Evolutionary conservation across 352 stramenopile species (phyloP).

Genomic region (Aphanomyces stellatus): DNA sequence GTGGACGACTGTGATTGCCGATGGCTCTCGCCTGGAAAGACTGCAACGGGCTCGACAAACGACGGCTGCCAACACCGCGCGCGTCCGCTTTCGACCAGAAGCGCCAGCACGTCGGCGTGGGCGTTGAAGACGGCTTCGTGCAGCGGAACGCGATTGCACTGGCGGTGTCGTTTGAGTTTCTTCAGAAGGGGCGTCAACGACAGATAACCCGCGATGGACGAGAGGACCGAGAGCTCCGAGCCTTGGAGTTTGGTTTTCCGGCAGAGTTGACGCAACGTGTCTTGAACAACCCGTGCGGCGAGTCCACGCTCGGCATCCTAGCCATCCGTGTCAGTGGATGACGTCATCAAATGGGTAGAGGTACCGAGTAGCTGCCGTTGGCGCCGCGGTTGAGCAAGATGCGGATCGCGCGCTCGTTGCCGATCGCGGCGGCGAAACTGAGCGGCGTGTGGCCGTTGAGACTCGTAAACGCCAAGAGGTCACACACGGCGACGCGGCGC

Average conservation of each 20-base stretch:
- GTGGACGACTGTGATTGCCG: neutral
- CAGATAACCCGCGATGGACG: neutral
- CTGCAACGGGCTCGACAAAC: constrained; percentile 45
- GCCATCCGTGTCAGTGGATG: neutral
- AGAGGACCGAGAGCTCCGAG: neutral
- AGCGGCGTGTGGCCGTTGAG: constrained; percentile 64
- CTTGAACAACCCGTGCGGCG: neutral
- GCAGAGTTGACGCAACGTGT: neutral
- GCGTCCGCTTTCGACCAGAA: constrained; percentile 37
- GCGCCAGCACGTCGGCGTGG: constrained; percentile 37
- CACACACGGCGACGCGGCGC: constrained; percentile 40
- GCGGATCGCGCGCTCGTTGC: constrained; percentile 68
- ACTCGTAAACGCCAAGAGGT: constrained; percentile 41
- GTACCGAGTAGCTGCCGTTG: constrained; percentile 26
- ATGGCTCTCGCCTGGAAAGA: constrained; percentile 26
- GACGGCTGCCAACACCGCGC: constrained; percentile 51
- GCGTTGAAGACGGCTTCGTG: constrained; percentile 68
- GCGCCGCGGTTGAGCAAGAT: constrained; percentile 56
- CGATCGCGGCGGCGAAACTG: constrained; percentile 51
- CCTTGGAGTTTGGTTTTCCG: neutral
- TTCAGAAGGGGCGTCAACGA: neutral
- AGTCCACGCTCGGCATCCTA: neutral
- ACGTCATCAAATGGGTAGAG: neutral
- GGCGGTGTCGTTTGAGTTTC: constrained; percentile 32
- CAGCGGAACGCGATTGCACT: constrained; percentile 59